A percentile compares a stretch with the other conserved stretches of the same genome.
phyloP scores from a whole-genome alignment of 345 rosid species.

The Salix caprea region DNA sequence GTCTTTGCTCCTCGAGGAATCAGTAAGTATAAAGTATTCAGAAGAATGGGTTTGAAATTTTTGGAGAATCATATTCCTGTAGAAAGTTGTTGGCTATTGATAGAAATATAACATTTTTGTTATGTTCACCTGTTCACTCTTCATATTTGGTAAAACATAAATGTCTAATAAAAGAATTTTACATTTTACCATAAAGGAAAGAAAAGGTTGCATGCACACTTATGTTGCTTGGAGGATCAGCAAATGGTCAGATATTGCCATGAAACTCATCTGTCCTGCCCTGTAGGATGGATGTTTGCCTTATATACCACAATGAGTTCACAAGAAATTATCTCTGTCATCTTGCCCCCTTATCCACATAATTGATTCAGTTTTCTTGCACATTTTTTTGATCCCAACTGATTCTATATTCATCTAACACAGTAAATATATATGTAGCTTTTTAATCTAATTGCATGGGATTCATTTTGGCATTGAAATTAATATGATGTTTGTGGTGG shows the following conservation, averaged over 20 bases:
- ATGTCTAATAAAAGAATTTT: background rate
- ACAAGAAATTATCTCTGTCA: too few species aligned
- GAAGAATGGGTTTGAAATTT: constrained; percentile 8
- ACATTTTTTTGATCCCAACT: too few species aligned
- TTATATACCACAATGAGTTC: background rate
- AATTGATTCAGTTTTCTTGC: too few species aligned
- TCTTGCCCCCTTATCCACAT: too few species aligned
- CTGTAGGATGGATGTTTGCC: background rate
- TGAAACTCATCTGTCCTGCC: background rate
- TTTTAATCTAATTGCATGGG: too few species aligned
- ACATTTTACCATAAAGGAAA: background rate
- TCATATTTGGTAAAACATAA: background rate
- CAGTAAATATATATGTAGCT: too few species aligned
- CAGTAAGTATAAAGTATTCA: constrained; percentile 51
- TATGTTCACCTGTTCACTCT: background rate
- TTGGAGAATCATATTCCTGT: background rate
- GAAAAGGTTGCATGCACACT: background rate
- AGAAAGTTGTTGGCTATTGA: background rate
- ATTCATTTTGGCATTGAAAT: too few species aligned
- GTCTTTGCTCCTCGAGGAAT: constrained; percentile 88
- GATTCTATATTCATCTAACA: too few species aligned
- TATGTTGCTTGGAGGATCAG: background rate
- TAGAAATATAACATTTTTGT: background rate
- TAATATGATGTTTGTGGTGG: too few species aligned
- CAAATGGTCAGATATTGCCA: background rate